These are phyloP conservation scores for Liquidambar formosana DNA, from an alignment of 164 flowering plant genomes.

Conservation along the genomic window DNA sequence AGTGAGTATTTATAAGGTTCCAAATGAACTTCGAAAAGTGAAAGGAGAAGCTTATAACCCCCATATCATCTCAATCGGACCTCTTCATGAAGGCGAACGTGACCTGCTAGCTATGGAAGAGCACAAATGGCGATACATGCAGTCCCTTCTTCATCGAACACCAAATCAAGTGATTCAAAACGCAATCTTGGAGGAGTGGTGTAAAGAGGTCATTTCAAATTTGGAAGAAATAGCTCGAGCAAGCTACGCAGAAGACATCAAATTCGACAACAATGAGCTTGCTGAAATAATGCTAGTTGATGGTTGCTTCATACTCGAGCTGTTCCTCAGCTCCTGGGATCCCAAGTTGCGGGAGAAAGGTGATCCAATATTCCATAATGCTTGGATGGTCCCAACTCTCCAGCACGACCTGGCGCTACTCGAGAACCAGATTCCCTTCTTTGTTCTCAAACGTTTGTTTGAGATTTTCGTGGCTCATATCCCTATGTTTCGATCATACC, in stretches of 20 bases:
- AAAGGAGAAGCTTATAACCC: not conserved
- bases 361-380: not conserved
- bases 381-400: not conserved
- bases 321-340: not conserved
- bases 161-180: too few species aligned
- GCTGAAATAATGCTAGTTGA: constrained; percentile 2
- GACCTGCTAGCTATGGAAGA: not conserved
- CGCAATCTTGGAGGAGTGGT: too few species aligned
- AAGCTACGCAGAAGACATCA: too few species aligned
- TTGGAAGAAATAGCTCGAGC: constrained; percentile 2
- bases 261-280: not conserved
- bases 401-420: not conserved
- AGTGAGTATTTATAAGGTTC: not conserved
- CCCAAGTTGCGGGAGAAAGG: not conserved
- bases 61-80: not conserved
- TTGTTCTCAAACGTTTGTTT: not conserved
- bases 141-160: not conserved
- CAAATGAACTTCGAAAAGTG: not conserved
- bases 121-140: constrained; percentile 1
- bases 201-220: not conserved
- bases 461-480: not conserved
- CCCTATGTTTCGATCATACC: too few species aligned
- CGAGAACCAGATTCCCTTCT: constrained; percentile 11
- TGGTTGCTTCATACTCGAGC: constrained; percentile 8
- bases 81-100: not conserved